phyloP scores from a whole-genome alignment of 2,329 filamentous ascomycete species.

The Penicillium sp. region DNA sequence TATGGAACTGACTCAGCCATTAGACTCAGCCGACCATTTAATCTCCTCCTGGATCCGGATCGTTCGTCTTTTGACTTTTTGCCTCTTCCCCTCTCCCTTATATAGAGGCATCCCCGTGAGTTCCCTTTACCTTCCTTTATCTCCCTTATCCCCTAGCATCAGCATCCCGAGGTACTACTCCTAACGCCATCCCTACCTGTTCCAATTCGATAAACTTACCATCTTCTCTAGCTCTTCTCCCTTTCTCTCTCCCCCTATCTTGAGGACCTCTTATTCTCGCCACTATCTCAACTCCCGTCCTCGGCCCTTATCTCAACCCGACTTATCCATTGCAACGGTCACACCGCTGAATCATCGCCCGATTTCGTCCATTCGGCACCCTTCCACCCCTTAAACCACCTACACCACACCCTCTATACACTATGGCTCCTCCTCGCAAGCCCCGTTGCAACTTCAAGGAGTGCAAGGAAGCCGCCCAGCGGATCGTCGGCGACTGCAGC shows the following conservation, averaged over 20 bases:
- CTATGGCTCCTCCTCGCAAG: constrained; percentile 49
- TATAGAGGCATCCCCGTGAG: background rate
- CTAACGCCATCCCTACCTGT: constrained; percentile 7
- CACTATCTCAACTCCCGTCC: constrained; percentile 3
- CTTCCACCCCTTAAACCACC: constrained; percentile 5
- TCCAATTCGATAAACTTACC: background rate
- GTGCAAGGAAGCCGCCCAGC: constrained; percentile 80
- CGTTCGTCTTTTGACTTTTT: constrained; percentile 3
- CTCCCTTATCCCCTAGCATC: constrained; percentile 6
- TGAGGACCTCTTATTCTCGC: background rate
- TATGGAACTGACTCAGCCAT: constrained; percentile 19
- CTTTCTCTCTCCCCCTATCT: constrained; percentile 2
- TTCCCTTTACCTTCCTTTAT: constrained; percentile 5
- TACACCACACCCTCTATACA: constrained; percentile 20
- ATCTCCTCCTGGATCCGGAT: background rate
- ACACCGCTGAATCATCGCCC: background rate
- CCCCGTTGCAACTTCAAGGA: constrained; percentile 80
- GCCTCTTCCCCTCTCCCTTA: constrained; percentile 1
- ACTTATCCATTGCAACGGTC: constrained; percentile 4
- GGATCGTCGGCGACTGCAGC: constrained; percentile 91
- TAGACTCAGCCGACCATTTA: constrained; percentile 7
- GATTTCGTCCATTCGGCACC: background rate
- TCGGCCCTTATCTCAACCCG: constrained; percentile 19
- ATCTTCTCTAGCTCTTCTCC: constrained; percentile 1
- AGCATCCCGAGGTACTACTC: constrained; percentile 3